Percentiles rank a stretch among this genome's conserved stretches.
Evolutionary conservation across 148 eudicot genomes (phyloP).

Genomic region (Rhododendron williamsianum): DNA sequence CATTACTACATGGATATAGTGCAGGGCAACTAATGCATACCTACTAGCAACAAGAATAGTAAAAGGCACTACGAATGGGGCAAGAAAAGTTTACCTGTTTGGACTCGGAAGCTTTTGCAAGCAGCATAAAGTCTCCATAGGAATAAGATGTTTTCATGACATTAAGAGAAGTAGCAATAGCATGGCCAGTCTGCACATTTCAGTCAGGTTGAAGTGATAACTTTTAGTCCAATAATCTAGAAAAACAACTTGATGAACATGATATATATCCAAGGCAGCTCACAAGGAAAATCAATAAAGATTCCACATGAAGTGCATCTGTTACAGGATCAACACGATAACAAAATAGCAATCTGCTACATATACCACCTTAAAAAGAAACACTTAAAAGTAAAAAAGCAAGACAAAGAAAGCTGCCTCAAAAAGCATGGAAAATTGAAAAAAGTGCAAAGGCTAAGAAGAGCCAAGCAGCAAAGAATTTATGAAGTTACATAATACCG

Average conservation of each 20-base stretch:
- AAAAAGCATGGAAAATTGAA: background rate
- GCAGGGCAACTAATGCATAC: background rate
- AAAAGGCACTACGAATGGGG: background rate
- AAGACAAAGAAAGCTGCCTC: background rate
- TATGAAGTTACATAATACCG: background rate
- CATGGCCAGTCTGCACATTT: slow-evolving; percentile 58
- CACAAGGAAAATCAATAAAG: background rate
- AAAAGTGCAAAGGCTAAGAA: background rate
- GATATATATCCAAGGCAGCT: background rate
- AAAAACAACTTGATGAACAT: slow-evolving; percentile 6
- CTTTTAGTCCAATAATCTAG: background rate
- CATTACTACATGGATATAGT: background rate
- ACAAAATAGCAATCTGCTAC: background rate
- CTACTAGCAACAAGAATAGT: background rate
- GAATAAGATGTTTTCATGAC: slow-evolving; percentile 61
- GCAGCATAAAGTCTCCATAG: slow-evolving; percentile 69
- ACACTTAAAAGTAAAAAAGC: background rate
- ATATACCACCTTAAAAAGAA: background rate
- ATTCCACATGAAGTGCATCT: background rate
- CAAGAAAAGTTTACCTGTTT: slow-evolving; percentile 46
- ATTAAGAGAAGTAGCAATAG: slow-evolving; percentile 51
- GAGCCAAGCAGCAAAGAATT: background rate
- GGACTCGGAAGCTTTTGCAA: slow-evolving; percentile 55
- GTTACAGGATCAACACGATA: background rate
- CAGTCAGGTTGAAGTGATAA: background rate